Base-by-base conservation (phyloP, 192 early-diverging fungal species). In the Pecoramyces ruminantium region DNA sequence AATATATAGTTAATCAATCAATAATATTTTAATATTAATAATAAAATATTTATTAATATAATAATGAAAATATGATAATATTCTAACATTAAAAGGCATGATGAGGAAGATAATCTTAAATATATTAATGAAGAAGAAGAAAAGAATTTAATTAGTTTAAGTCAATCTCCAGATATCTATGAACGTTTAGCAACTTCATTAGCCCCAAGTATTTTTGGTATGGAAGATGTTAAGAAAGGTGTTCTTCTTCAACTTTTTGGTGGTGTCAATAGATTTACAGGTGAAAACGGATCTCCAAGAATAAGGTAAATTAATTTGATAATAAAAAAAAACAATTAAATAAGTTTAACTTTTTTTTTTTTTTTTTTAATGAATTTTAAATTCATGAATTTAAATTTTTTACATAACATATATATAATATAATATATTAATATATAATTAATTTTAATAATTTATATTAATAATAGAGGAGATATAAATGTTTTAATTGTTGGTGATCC, bases 201-300 rank as follows among this genome's bases (percentile, higher is more conserved):
- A 82, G 95, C 96, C 4, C 97, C 97, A 51, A 95, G 94, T 80
- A 97, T 99, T 83, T 97, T 90, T 81, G 96, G 95, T 83, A 89
- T 97, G 87, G 95, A 97, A 34, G 96, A 98, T 85, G 95, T 98
- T n/a, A 99, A 99, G 87, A 96, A 97, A 84, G 97, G 96, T 8
- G 92, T 97, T 30, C 84, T 99, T 40, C 85, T 99, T 83, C 96
- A 98, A 84, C 87, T 99, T 78, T 97, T 99, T 89, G 97, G 97
- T 79, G 97, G 96, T 14, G 91, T 94, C 29, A 92, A 95, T 86
- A 98, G 98, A 88, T 91, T 90, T 81, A 88, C 92, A 80, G 85
- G 84, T 15, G 91, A 87, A 80, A 93, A 29, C 27, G 81, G 81
- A 15, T 77, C 42, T 5, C 81, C 81, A 21, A 29, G 81, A 79